phyloP scores from a whole-genome alignment of 2,329 filamentous ascomycete genomes.

The Talaromyces rugulosus region DNA sequence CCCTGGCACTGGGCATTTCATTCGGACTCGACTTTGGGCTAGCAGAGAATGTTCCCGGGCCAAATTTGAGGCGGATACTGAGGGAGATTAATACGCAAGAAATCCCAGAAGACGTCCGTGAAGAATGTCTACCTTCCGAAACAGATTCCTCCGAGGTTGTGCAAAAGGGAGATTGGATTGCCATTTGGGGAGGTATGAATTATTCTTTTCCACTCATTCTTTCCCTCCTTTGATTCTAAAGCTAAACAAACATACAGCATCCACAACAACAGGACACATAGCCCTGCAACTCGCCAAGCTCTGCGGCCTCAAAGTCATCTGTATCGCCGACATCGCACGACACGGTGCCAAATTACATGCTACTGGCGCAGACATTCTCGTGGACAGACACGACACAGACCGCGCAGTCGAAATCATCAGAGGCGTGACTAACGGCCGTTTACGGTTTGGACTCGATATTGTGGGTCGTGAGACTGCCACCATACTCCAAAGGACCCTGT shows the following conservation, averaged over 20 bases:
- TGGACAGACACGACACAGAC: slow-evolving; percentile 63
- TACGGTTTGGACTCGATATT: slow-evolving; percentile 67
- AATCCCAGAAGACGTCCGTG: slow-evolving; percentile 58
- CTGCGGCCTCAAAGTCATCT: slow-evolving; percentile 60
- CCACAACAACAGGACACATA: slow-evolving; percentile 65
- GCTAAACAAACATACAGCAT: slow-evolving; percentile 39
- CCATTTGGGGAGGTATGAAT: slow-evolving; percentile 64
- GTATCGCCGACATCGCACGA: slow-evolving; percentile 62
- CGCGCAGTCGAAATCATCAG: slow-evolving; percentile 64
- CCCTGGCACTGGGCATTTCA: slow-evolving; percentile 63
- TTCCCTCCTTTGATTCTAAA: neutral
- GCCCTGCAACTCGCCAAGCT: slow-evolving; percentile 65
- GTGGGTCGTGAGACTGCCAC: slow-evolving; percentile 61
- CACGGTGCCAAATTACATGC: slow-evolving; percentile 58
- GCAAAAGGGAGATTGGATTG: slow-evolving; percentile 62
- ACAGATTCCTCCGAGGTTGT: slow-evolving; percentile 48
- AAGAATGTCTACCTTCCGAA: slow-evolving; percentile 59
- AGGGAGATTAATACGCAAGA: slow-evolving; percentile 35
- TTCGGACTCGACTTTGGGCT: slow-evolving; percentile 61
- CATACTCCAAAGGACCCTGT: slow-evolving; percentile 53
- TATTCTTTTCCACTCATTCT: neutral
- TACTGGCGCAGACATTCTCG: slow-evolving; percentile 58
- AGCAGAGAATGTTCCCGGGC: slow-evolving; percentile 7
- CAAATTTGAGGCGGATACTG: slow-evolving; percentile 8
- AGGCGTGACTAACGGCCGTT: slow-evolving; percentile 51